Base-by-base conservation (phyloP, 768 basidiomycete species). In the Gyrodon lividus region DNA sequence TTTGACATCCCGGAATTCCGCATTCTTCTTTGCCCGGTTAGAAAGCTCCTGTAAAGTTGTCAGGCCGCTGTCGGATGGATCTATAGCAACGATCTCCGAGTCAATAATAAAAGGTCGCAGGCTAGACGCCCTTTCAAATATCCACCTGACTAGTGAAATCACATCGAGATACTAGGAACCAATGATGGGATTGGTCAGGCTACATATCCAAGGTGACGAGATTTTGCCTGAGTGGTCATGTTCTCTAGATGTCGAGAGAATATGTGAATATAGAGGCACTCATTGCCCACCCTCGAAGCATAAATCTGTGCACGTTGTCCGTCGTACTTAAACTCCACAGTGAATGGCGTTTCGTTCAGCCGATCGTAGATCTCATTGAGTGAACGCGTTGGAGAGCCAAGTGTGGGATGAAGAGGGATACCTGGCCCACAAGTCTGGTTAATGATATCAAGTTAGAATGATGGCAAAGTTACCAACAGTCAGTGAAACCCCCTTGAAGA, bases 181-280 rank as follows among this genome's bases (percentile, higher is more conserved):
- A 56, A 44, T 37, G 46, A 58, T 47, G 20, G 33, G 48, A 50
- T 66, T 19, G 57, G 55, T 26, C 33, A 31, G 43, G 33, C n/a
- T 30, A 17, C 23, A 20, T 33, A 30, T 30, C 40, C 42, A 38
- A 47, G 14, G 41, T 30, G 22, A 52, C 31, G 37, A 20, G 34
- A 44, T 43, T 63, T 56, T 63, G 82, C 88, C 76, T 96, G 94
- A 53, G 83, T 81, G 1, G 91, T 93, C 93, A 94, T 94, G 61
- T 93, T 85, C 70, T 95, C 92, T 28, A 96, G 73, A 73, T 93
- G 91, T 48, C 92, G 83, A 52, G 89, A 91, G 72, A 96, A 96
- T 43, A 95, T 75, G 46, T 82, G 80, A 37, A 91, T 77, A 9
- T 57, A 60, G 26, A 62, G 47, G 10, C 63, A 58, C 3, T 66